Percentiles rank a stretch among this genome's conserved stretches.
Conservation (phyloP, 2,329 filamentous ascomycete species). For the Fonsecaea nubica region DNA sequence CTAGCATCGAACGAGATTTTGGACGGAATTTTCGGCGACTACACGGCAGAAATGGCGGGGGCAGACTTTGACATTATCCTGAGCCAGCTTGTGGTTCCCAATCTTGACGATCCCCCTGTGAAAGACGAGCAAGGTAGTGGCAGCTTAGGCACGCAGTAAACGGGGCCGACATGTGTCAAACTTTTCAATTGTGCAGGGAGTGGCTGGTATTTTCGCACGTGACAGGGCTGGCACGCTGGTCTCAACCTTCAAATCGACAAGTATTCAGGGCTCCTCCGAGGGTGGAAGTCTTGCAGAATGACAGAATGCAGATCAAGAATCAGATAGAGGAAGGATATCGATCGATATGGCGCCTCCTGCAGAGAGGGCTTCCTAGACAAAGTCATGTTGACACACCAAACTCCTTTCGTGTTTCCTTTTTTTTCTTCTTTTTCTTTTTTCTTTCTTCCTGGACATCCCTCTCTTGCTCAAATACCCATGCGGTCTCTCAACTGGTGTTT, state of each 20-base stretch:
- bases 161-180: not conserved
- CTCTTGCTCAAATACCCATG: not conserved
- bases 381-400: no score
- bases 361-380: not conserved
- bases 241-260: not conserved
- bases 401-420: not conserved
- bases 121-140: not conserved
- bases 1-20: not conserved
- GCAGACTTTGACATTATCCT: conserved; percentile 4
- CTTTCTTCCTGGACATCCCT: not conserved
- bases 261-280: not conserved
- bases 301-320: not conserved
- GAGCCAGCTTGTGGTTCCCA: not conserved
- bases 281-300: not conserved
- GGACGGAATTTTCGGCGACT: not conserved
- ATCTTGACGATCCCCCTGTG: not conserved
- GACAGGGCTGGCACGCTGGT: not conserved
- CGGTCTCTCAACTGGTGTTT: not conserved
- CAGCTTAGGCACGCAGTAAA: not conserved
- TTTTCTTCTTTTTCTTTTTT: not conserved
- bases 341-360: not conserved
- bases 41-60: conserved; percentile 2
- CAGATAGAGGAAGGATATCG: not conserved
- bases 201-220: not conserved
- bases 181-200: not conserved